phyloP scores from a whole-genome alignment of 2,329 filamentous ascomycete species.

The Calonectria honghensis region DNA sequence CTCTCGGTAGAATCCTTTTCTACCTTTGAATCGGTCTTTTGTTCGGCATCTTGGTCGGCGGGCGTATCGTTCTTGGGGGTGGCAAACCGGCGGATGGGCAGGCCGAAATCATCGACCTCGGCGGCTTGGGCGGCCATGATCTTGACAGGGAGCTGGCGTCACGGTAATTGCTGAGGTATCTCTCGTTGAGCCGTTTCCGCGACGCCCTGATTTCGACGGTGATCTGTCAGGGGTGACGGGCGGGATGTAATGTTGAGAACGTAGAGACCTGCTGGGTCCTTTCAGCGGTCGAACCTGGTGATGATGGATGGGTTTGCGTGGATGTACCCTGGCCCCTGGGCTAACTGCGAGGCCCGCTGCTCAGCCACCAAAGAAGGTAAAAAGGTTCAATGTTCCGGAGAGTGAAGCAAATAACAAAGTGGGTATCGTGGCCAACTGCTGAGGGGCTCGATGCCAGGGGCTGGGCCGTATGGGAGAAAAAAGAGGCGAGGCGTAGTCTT shows the following conservation, averaged over 20 bases:
- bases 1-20: constrained; percentile 33
- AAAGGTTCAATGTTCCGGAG: constrained; percentile 12
- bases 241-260: constrained; percentile 51
- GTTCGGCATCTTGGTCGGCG: constrained; percentile 42
- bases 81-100: constrained; percentile 75
- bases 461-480: constrained; percentile 1
- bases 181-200: constrained; percentile 26
- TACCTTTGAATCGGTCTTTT: constrained; percentile 27
- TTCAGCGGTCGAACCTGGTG: constrained; percentile 47
- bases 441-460: constrained; percentile 22
- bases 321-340: constrained; percentile 49
- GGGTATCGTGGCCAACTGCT: constrained; percentile 8
- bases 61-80: constrained; percentile 55
- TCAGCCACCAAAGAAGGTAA: neutral
- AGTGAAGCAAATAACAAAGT: constrained; percentile 19
- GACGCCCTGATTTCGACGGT: constrained; percentile 11
- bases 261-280: constrained; percentile 50
- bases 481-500: constrained; percentile 6
- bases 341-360: constrained; percentile 28
- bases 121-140: constrained; percentile 52
- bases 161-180: constrained; percentile 31
- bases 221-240: constrained; percentile 42
- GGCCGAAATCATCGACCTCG: constrained; percentile 82
- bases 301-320: constrained; percentile 32
- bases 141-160: constrained; percentile 34